Conservation (phyloP, 2,329 filamentous ascomycete species). For the Scytalidium sp. region DNA sequence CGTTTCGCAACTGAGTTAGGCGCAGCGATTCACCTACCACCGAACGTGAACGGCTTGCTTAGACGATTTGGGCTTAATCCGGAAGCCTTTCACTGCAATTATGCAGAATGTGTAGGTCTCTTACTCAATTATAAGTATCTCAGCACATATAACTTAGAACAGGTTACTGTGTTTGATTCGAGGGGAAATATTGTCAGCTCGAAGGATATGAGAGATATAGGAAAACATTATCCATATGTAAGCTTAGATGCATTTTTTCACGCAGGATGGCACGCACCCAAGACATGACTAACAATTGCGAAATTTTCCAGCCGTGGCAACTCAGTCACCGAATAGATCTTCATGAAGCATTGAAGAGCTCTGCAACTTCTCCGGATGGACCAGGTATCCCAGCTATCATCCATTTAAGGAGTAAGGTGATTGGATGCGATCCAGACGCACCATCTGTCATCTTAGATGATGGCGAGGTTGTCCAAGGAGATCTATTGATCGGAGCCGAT, state of each 20-base stretch:
- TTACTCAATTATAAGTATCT: too few relatives aligned
- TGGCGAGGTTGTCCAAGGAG: constrained; percentile 23
- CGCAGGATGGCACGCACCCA: too few relatives aligned
- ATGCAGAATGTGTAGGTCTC: too few relatives aligned
- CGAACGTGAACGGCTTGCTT: constrained; percentile 59
- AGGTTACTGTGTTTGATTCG: too few relatives aligned
- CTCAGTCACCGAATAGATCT: constrained; percentile 37
- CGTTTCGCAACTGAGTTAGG: constrained; percentile 53
- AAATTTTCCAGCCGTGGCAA: too few relatives aligned
- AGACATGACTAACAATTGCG: too few relatives aligned
- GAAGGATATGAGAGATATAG: too few relatives aligned
- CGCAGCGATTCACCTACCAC: constrained; percentile 60
- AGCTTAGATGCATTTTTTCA: too few relatives aligned
- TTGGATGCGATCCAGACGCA: constrained; percentile 38
- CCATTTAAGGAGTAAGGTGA: constrained; percentile 24
- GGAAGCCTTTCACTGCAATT: too few relatives aligned
- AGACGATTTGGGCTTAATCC: constrained; percentile 39
- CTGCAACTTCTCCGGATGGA: constrained; percentile 18
- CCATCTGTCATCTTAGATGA: constrained; percentile 27
- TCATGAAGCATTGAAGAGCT: constrained; percentile 32
- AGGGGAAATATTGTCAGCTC: too few relatives aligned
- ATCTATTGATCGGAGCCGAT: constrained; percentile 34
- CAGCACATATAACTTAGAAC: too few relatives aligned
- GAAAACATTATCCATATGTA: too few relatives aligned
- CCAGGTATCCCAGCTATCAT: constrained; percentile 24